These are phyloP conservation scores for Mycena citricolor DNA, from an alignment of 1,284 basidiomycete genomes.

Conservation along the genomic window DNA sequence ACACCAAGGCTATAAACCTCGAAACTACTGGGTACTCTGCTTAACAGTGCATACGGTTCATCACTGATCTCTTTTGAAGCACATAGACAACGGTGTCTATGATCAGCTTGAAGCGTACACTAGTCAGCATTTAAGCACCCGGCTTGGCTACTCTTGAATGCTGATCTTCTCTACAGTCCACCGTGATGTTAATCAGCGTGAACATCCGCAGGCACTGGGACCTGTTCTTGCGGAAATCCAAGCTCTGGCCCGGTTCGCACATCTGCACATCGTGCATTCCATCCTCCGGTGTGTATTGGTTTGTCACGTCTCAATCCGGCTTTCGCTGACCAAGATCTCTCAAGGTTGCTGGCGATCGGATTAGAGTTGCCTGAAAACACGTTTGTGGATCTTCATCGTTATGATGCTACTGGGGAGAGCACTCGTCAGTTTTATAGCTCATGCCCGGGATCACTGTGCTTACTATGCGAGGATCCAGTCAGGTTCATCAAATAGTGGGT, in stretches of 20 bases:
- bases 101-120: constrained; percentile 63
- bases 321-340: background rate
- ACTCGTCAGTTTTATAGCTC: constrained; percentile 43
- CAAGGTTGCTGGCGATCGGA: constrained; percentile 53
- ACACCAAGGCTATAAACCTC: constrained; percentile 60
- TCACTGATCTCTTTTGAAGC: constrained; percentile 27
- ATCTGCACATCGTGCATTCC: constrained; percentile 49
- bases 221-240: constrained; percentile 61
- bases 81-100: constrained; percentile 55
- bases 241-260: constrained; percentile 52
- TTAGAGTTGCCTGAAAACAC: constrained; percentile 63
- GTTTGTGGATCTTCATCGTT: constrained; percentile 54
- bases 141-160: no score
- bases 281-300: background rate
- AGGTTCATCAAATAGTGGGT: constrained; percentile 60
- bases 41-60: background rate
- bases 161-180: constrained; percentile 32
- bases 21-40: constrained; percentile 50
- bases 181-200: constrained; percentile 32
- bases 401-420: constrained; percentile 42
- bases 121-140: constrained; percentile 3
- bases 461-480: no score
- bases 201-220: constrained; percentile 50
- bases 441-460: no score
- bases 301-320: no score